Evolutionary conservation across 176 grass and related monocot species (phyloP).

Genomic region (Eragrostis curvula): DNA sequence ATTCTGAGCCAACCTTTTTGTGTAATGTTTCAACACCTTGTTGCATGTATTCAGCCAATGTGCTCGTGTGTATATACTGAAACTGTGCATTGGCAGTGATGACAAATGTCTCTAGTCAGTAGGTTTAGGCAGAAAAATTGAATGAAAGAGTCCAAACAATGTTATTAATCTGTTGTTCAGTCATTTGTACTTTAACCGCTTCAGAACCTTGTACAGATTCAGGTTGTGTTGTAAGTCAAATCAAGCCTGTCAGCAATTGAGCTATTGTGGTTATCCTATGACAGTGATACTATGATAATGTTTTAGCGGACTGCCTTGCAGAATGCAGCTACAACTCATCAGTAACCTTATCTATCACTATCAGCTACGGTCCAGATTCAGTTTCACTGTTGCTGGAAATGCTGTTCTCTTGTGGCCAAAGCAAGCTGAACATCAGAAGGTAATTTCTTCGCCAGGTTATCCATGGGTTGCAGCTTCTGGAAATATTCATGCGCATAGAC

Average conservation of each 20-base stretch:
- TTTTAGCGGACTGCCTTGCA: not conserved
- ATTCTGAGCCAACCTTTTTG: slow-evolving; percentile 51
- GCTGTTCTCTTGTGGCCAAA: not conserved
- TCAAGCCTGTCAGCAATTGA: not conserved
- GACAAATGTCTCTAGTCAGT: slow-evolving; percentile 40
- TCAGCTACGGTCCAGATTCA: not conserved
- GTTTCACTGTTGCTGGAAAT: not conserved
- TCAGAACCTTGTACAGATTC: slow-evolving; percentile 1
- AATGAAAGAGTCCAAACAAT: slow-evolving; percentile 32
- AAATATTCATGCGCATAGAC: slow-evolving; percentile 28
- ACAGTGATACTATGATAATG: not conserved
- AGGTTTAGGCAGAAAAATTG: slow-evolving; percentile 45
- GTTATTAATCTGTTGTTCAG: slow-evolving; percentile 40
- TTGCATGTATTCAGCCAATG: slow-evolving; percentile 56
- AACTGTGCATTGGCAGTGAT: slow-evolving; percentile 38
- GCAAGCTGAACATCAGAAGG: not conserved
- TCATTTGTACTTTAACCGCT: not conserved
- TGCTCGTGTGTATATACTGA: slow-evolving; percentile 53
- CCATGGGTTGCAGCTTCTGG: not conserved
- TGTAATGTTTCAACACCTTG: slow-evolving; percentile 52
- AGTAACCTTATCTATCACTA: not conserved
- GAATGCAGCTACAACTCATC: not conserved
- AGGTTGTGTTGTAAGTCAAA: slow-evolving; percentile 11
- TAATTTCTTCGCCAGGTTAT: not conserved
- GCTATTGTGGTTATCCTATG: not conserved